Percentiles rank a stretch among this genome's conserved stretches.
Evolutionary conservation across 2,329 filamentous ascomycete genomes (phyloP).

Genomic region (Colletotrichum orbiculare): DNA sequence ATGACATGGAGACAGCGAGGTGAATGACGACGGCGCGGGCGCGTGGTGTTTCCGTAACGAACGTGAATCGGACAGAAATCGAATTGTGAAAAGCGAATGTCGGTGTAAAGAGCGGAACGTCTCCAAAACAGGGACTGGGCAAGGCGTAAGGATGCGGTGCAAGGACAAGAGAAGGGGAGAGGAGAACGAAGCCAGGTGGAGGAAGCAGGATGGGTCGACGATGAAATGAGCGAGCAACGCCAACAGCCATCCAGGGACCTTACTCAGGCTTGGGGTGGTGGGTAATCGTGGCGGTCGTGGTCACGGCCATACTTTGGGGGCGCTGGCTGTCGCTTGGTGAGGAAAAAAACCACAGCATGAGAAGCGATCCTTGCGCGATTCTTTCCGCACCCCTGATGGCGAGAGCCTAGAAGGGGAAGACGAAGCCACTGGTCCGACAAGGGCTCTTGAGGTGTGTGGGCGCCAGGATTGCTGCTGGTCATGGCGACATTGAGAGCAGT

Average conservation of each 20-base stretch:
- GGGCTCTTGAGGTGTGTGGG: conserved; percentile 22
- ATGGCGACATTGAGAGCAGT: conserved; percentile 32
- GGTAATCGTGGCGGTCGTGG: too few species aligned
- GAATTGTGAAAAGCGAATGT: conserved; percentile 31
- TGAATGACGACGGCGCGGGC: conserved; percentile 15
- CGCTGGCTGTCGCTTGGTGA: too few species aligned
- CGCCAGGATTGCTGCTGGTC: conserved; percentile 29
- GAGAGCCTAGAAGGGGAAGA: background rate
- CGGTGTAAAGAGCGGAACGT: conserved; percentile 37
- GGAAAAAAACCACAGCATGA: background rate
- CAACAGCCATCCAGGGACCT: background rate
- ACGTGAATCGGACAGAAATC: conserved; percentile 23
- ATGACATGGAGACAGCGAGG: conserved; percentile 34
- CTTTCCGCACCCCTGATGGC: conserved; percentile 20
- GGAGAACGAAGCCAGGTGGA: conserved; percentile 31
- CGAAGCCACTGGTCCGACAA: conserved; percentile 15
- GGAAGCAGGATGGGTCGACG: conserved; percentile 36
- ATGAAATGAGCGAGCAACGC: conserved; percentile 32
- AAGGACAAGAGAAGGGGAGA: conserved; percentile 34
- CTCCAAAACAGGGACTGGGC: conserved; percentile 31
- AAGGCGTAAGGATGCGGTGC: conserved; percentile 35
- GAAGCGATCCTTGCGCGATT: conserved; percentile 22
- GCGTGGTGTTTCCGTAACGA: conserved; percentile 31
- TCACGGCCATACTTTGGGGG: too few species aligned
- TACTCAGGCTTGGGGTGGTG: too few species aligned